Evolutionary conservation across 495 filamentous ascomycete genomes (phyloP), one percentile per base, ranked within the genome.

Genomic region (Penicillium antarcticum): DNA sequence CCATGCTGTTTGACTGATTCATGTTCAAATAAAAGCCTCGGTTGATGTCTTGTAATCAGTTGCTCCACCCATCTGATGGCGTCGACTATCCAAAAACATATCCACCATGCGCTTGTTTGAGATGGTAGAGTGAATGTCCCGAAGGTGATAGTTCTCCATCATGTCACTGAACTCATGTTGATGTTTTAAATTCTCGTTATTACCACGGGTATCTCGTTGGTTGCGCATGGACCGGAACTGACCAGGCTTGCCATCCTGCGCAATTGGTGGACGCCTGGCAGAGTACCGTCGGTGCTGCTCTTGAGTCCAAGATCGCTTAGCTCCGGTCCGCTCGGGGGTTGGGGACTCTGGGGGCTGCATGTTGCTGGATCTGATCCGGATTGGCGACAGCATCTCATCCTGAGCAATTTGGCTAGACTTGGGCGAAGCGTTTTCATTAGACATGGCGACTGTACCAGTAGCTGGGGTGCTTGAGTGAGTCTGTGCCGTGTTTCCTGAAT

Each of bases 91-190:
- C 58, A 86, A 60, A 56, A 84, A 85, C 51, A 78, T 51, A 45
- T 86, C 80, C 18, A 85, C 81, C 78, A 86, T 83, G 48, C 63
- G 71, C 56, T 80, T 77, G 58, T 76, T 80, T 21, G 78, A 78
- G 13, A 80, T 65, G 0, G 66, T 60, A 1, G 65, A 57, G 31
- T 60, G 60, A 23, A 52, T 26, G 13, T 59, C 63, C 35, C 65
- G 58, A 5, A 60, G 17, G 29, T 55, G 53, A 33, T 62, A 62
- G 29, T 53, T 51, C 10, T 48, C 56, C 45, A 57, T 58, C 44
- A 52, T 44, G 7, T 55, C 62, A 14, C 51, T 50, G 12, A 51
- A 53, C 17, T 53, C 58, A 37, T 71, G 57, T n/a, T 65, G 57
- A 40, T 48, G 55, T 24, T 39, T 48, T 17, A 53, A 42, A 40